A percentile compares a stretch with the other conserved stretches of the same genome.
Conservation (phyloP, 495 filamentous ascomycete genomes). For the Sordaria brevicollis region DNA sequence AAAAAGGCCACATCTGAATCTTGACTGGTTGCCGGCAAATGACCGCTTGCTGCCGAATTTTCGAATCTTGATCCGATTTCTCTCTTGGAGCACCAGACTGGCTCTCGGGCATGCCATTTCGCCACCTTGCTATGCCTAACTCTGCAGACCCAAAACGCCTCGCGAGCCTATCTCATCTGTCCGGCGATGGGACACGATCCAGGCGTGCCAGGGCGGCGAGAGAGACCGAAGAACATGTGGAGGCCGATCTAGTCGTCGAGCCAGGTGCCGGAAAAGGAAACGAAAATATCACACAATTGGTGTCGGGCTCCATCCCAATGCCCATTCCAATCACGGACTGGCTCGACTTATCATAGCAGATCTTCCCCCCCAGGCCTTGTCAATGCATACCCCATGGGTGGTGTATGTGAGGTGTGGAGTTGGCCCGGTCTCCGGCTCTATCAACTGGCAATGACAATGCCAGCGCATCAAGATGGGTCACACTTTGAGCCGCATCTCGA, state of each 20-base stretch:
- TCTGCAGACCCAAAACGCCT: slow-evolving; percentile 26
- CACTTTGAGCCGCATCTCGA: slow-evolving; percentile 52
- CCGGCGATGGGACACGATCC: background rate
- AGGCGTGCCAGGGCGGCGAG: background rate
- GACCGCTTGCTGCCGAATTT: slow-evolving; percentile 9
- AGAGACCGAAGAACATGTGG: background rate
- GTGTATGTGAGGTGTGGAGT: slow-evolving; percentile 37
- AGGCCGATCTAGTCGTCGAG: background rate
- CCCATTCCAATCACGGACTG: slow-evolving; percentile 25
- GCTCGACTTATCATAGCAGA: slow-evolving; percentile 35
- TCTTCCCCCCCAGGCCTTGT: slow-evolving; percentile 28
- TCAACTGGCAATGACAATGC: slow-evolving; percentile 79
- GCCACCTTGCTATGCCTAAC: slow-evolving; percentile 33
- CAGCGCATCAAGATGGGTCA: slow-evolving; percentile 79
- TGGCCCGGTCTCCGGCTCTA: slow-evolving; percentile 51
- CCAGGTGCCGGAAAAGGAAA: slow-evolving; percentile 3
- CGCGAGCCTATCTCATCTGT: background rate
- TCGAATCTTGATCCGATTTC: slow-evolving; percentile 12
- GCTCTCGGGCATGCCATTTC: slow-evolving; percentile 32
- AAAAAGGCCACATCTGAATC: slow-evolving; percentile 8
- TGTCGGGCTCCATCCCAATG: slow-evolving; percentile 26
- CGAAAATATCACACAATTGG: slow-evolving; percentile 22
- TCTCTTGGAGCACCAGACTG: slow-evolving; percentile 23
- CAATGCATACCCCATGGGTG: slow-evolving; percentile 39
- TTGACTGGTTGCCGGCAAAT: slow-evolving; percentile 23